Evolutionary conservation across 257 asterid species (phyloP), one percentile per base, ranked within the genome.

Genomic region (Nicotiana undulata): DNA sequence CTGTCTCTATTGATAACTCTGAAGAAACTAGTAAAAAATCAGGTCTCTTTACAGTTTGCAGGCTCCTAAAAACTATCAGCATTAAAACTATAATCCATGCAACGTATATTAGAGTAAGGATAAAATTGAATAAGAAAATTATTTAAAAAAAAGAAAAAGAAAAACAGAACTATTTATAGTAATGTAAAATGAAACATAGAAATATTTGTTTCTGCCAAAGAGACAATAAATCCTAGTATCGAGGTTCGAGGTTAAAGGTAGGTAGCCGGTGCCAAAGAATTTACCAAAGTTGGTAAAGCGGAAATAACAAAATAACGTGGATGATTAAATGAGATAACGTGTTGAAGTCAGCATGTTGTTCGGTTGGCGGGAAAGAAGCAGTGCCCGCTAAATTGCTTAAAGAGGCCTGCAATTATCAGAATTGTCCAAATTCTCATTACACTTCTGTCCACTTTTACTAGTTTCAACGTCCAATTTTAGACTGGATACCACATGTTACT

Each of bases 351-450:
- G 37, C 40, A 24, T 13, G 61, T n/a, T 72, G 78, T 24, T 72
- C 16, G 40, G 78, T 46, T 72, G 78, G 78, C 40, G 78, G 60
- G 78, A 72, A 46, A 72, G 78, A 46, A 26, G 60, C 77, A 46
- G 8, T 1, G 34, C 15, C 18, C 31, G 46, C 46, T 40, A 40
- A 40, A 40, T 40, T 40, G 46, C 46, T 40, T 10, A 40, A 40
- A 40, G 46, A 8, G 46, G 2, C 46, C 46, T 40, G 46, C 46
- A 40, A 40, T 13, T 72, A 72, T 24, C 40, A 72, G 3, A 72
- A 72, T 72, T 24, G 60, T 72, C 78, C 78, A 72, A 44, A 46
- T 72, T 13, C 60, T 46, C 61, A 15, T 46, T 34, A 4, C 4
- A 72, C 15, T 72, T 72, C 15, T 72, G 20, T 12, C 15, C 58